Conservation (phyloP, 2,329 filamentous ascomycete genomes). For the Fusarium caatingaense region DNA sequence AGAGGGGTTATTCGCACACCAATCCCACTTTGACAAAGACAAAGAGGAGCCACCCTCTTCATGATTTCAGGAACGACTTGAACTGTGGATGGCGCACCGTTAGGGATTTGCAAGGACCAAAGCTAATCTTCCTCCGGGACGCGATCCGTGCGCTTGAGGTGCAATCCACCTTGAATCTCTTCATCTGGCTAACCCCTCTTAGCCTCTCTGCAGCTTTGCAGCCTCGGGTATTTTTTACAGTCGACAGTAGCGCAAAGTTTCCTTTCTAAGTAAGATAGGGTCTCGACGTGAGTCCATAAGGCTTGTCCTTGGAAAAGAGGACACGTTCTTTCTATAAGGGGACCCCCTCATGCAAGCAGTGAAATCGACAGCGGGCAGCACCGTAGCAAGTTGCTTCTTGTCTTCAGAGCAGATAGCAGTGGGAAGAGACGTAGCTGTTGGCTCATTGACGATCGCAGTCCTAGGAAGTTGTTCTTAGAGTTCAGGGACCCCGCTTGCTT, state of each 20-base stretch:
- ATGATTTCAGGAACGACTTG: constrained; percentile 33
- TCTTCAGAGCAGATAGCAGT: neutral
- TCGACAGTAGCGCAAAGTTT: constrained; percentile 22
- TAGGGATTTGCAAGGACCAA: constrained; percentile 17
- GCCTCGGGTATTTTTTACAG: constrained; percentile 12
- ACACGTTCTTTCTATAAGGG: neutral
- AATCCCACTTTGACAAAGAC: constrained; percentile 31
- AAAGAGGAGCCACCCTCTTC: constrained; percentile 29
- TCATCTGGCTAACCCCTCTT: neutral
- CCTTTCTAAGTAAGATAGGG: neutral
- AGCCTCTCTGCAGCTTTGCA: neutral
- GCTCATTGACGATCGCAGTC: neutral
- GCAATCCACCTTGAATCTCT: neutral
- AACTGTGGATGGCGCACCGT: constrained; percentile 22
- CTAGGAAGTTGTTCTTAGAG: neutral
- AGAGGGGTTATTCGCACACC: constrained; percentile 22
- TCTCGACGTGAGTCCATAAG: neutral
- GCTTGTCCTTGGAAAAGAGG: constrained; percentile 5
- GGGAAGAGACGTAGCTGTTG: constrained; percentile 1
- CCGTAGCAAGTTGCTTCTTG: constrained; percentile 2
- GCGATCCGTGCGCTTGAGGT: constrained; percentile 31
- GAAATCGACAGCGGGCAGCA: neutral
- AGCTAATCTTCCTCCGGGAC: constrained; percentile 14
- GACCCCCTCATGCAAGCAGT: neutral
- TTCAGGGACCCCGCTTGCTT: neutral